Percentiles rank a stretch among this genome's conserved stretches.
phyloP scores from a whole-genome alignment of 108 stramenopile species.

The Cyclotella kingstonii region DNA sequence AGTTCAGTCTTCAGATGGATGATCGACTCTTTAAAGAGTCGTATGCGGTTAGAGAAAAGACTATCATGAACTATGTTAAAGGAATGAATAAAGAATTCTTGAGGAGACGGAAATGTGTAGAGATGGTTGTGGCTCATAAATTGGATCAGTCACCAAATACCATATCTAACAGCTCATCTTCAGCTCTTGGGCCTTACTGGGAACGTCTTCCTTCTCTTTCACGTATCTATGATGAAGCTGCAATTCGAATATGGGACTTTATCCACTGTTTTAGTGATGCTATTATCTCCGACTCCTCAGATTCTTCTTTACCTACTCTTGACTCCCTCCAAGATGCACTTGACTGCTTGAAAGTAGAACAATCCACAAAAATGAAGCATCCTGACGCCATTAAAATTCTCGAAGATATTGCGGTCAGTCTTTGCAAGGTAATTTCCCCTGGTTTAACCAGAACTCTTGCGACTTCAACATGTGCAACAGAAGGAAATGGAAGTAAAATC shows the following conservation, averaged over 20 bases:
- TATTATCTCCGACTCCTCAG: constrained; percentile 46
- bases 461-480: constrained; percentile 64
- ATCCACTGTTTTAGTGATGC: constrained; percentile 66
- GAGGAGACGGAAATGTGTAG: constrained; percentile 69
- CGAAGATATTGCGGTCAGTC: constrained; percentile 61
- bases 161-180: constrained; percentile 11
- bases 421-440: constrained; percentile 62
- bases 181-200: constrained; percentile 14
- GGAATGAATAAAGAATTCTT: constrained; percentile 63
- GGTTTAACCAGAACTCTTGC: constrained; percentile 69
- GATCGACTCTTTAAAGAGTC: constrained; percentile 81
- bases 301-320: constrained; percentile 50
- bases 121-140: constrained; percentile 54
- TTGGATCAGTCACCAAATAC: constrained; percentile 16
- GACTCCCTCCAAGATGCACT: constrained; percentile 72
- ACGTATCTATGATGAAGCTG: constrained; percentile 68
- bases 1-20: constrained; percentile 70
- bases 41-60: constrained; percentile 64
- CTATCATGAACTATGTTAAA: constrained; percentile 57
- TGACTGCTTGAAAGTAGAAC: constrained; percentile 34
- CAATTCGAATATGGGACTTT: constrained; percentile 79
- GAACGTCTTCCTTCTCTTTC: constrained; percentile 57
- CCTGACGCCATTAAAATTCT: constrained; percentile 52
- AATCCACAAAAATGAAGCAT: constrained; percentile 12
- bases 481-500: constrained; percentile 45